These are phyloP conservation scores for Monascus ruber DNA, from an alignment of 2,329 filamentous ascomycete species.

Conservation along the genomic window DNA sequence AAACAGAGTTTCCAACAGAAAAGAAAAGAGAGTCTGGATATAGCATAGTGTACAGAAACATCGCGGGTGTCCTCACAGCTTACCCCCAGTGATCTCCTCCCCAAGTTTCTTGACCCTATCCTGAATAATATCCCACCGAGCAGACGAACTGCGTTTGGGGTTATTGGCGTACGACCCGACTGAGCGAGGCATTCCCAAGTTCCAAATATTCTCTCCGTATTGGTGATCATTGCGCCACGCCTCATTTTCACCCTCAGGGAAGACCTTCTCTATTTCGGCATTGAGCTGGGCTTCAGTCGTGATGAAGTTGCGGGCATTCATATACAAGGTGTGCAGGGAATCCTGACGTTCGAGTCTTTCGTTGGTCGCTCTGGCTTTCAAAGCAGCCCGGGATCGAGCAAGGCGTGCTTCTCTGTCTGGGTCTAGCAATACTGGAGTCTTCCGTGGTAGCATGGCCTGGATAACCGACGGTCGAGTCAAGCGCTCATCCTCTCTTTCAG, in stretches of 20 bases:
- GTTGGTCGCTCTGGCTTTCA: constrained; percentile 34
- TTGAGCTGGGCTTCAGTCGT: constrained; percentile 67
- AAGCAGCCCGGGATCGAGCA: constrained; percentile 30
- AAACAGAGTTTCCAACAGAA: neutral
- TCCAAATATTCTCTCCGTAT: constrained; percentile 41
- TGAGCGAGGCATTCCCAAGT: constrained; percentile 34
- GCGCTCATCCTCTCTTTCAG: constrained; percentile 63
- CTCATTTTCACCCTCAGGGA: constrained; percentile 48
- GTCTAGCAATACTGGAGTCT: constrained; percentile 47
- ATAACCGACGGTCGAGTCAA: constrained; percentile 60
- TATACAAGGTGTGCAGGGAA: constrained; percentile 75
- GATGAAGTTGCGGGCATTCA: constrained; percentile 80
- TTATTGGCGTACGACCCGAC: constrained; percentile 20
- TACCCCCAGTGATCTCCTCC: constrained; percentile 57
- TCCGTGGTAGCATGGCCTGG: constrained; percentile 36
- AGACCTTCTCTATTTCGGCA: constrained; percentile 61
- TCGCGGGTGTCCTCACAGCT: constrained; percentile 32
- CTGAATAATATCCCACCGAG: constrained; percentile 36
- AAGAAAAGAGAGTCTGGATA: neutral
- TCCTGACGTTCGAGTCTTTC: constrained; percentile 54
- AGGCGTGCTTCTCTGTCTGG: constrained; percentile 48
- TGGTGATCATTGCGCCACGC: constrained; percentile 32
- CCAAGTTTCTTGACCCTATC: constrained; percentile 53
- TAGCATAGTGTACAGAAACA: constrained; percentile 12
- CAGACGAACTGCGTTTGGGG: constrained; percentile 19